Evolutionary conservation across 2,329 filamentous ascomycete species (phyloP).

Genomic region (Didymella segeticola): DNA sequence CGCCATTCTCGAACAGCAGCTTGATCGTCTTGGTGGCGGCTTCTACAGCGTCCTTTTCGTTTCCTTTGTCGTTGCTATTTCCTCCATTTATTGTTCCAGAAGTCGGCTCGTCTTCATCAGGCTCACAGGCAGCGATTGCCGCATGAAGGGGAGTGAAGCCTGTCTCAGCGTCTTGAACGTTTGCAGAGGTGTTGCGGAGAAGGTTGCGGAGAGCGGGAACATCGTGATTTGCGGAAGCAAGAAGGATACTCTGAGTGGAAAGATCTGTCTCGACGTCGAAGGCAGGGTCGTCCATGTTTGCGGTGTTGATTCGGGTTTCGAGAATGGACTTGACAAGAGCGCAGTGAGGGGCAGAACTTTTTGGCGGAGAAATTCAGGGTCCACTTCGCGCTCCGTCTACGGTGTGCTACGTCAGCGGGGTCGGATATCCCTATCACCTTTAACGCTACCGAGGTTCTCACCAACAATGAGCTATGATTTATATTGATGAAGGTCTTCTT

Average conservation of each 20-base stretch:
- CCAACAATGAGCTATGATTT: background rate
- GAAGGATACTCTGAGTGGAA: slow-evolving; percentile 65
- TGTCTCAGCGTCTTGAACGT: slow-evolving; percentile 82
- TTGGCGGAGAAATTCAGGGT: slow-evolving; percentile 13
- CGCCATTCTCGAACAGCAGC: slow-evolving; percentile 83
- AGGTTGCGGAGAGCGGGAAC: slow-evolving; percentile 71
- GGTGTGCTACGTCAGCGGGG: slow-evolving; percentile 2
- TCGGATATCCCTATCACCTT: background rate
- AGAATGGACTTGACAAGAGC: background rate
- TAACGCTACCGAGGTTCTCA: background rate
- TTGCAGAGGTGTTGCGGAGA: slow-evolving; percentile 69
- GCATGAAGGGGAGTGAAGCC: slow-evolving; percentile 89
- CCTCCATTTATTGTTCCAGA: slow-evolving; percentile 39
- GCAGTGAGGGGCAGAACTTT: slow-evolving; percentile 12
- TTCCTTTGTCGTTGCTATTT: slow-evolving; percentile 34
- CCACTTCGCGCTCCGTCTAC: background rate
- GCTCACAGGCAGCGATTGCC: slow-evolving; percentile 72
- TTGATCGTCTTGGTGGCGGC: slow-evolving; percentile 71
- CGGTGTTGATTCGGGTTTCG: background rate
- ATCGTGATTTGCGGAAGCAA: slow-evolving; percentile 72
- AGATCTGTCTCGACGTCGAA: slow-evolving; percentile 52
- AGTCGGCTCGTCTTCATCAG: slow-evolving; percentile 48
- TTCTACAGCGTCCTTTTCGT: slow-evolving; percentile 51
- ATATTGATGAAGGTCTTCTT: background rate
- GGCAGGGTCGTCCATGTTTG: slow-evolving; percentile 41